Evolutionary conservation across 371 early-diverging fungal genomes (phyloP).

Genomic region (Amoeboaphelidium occidentale): DNA sequence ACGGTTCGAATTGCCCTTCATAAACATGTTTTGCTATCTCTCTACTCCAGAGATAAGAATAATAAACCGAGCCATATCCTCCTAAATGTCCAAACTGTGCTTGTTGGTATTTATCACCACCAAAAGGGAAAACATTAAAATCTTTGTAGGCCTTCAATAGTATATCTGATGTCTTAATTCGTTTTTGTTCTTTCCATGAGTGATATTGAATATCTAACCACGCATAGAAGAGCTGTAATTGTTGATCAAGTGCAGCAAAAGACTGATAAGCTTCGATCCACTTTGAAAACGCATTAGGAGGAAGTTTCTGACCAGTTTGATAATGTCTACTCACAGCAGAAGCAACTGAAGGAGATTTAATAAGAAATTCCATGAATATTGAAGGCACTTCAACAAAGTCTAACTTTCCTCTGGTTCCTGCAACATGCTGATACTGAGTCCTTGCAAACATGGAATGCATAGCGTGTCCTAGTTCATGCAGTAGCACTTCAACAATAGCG

Average conservation of each 20-base stretch:
- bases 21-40: slow-evolving; percentile 52
- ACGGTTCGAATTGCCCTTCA: slow-evolving; percentile 29
- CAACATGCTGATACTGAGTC: slow-evolving; percentile 79
- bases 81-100: slow-evolving; percentile 76
- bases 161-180: slow-evolving; percentile 14
- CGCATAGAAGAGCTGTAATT: slow-evolving; percentile 64
- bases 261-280: slow-evolving; percentile 1
- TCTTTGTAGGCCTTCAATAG: slow-evolving; percentile 26
- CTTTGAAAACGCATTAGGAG: slow-evolving; percentile 4
- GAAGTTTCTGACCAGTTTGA: slow-evolving; percentile 20
- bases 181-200: slow-evolving; percentile 1
- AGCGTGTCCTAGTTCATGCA: slow-evolving; percentile 97
- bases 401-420: slow-evolving; percentile 72
- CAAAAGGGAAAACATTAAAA: slow-evolving; percentile 30
- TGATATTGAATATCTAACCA: slow-evolving; percentile 49
- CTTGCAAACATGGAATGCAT: slow-evolving; percentile 89
- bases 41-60: slow-evolving; percentile 71
- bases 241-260: slow-evolving; percentile 35
- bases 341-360: slow-evolving; percentile 39
- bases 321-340: slow-evolving; percentile 37
- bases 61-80: slow-evolving; percentile 78
- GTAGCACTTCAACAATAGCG: slow-evolving; percentile 73
- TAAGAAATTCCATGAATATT: slow-evolving; percentile 76
- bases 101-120: slow-evolving; percentile 10
- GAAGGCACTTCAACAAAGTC: slow-evolving; percentile 95